These are phyloP conservation scores for Decorospora gaudefroyi DNA, from an alignment of 2,329 filamentous ascomycete species.

Conservation along the genomic window DNA sequence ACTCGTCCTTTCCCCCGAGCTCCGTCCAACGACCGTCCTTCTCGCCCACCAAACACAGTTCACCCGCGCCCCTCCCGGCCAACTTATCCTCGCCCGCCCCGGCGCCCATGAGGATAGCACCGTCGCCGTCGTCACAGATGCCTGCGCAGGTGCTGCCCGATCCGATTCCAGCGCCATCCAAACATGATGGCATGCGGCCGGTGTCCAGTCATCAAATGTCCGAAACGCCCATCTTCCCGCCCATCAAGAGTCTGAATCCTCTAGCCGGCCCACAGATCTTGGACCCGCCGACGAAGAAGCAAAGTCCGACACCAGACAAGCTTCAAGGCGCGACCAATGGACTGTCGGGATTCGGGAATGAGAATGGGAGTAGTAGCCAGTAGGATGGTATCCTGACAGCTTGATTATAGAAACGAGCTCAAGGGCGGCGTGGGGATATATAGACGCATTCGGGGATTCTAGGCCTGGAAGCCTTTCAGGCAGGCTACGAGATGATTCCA, in stretches of 20 bases:
- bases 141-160: slow-evolving; percentile 43
- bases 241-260: slow-evolving; percentile 62
- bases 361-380: background rate
- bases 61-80: slow-evolving; percentile 42
- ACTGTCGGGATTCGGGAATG: background rate
- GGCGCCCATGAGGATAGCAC: slow-evolving; percentile 33
- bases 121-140: slow-evolving; percentile 37
- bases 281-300: slow-evolving; percentile 64
- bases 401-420: too few species aligned
- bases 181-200: slow-evolving; percentile 49
- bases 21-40: slow-evolving; percentile 41
- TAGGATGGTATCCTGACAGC: too few species aligned
- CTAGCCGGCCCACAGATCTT: slow-evolving; percentile 62
- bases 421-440: too few species aligned
- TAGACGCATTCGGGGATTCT: too few species aligned
- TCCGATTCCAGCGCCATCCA: slow-evolving; percentile 53
- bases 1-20: slow-evolving; percentile 53
- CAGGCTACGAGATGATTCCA: too few species aligned
- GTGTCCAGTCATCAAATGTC: slow-evolving; percentile 40
- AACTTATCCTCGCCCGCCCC: slow-evolving; percentile 43
- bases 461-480: too few species aligned
- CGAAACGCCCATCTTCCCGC: slow-evolving; percentile 59
- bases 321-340: slow-evolving; percentile 3
- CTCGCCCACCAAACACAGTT: slow-evolving; percentile 48
- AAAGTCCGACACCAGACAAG: slow-evolving; percentile 17